Base-by-base conservation (phyloP, 192 early-diverging fungal genomes). In the Mortierella claussenii region DNA sequence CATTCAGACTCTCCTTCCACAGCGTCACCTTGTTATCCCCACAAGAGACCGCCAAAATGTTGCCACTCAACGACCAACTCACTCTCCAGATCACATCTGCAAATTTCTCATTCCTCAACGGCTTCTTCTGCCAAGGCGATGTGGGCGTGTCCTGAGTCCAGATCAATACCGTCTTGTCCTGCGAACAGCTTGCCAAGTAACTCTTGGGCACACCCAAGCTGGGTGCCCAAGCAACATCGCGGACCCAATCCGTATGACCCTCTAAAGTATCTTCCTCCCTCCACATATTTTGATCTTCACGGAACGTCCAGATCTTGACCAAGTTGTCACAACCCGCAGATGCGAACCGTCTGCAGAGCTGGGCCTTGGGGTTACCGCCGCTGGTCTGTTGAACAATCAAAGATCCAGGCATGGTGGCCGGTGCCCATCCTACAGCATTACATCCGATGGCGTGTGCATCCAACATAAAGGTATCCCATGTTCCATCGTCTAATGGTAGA, bases 21-120 rank as follows among this genome's bases (percentile, higher is more conserved):
- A 99, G 82, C 4, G 93, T 95, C 24, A 99, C 86, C 83, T 93
- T 96, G 84, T 98, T 98, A 79, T 99, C 96, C 18, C 96, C 98
- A 68, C 93, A 92, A 15, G 94, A 93, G 13, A 99, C 98, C 4
- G 98, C 98, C 55, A 99, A 80, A 30, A 98, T 92, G 73, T 97
- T 98, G n/a, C 98, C 98, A 6, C 94, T 88, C 61, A 92, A 80
- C 24, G 93, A 95, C 98, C 98, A 99, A 85, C 94, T 96, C 55
- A 99, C 96, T 47, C 96, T 87, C 98, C 98, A 99, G 43, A 99
- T 92, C 10, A 96, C 98, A 83, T 99, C 98, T 27, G 90, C 84
- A 81, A 99, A 99, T 33, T 90, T 88, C 10, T 92, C 92, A 24
- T 82, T 68, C 37, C 86, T 80, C 23, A 97, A 86, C 15, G 82